Conservation (phyloP, 495 filamentous ascomycete species). For the Neurospora africana region DNA sequence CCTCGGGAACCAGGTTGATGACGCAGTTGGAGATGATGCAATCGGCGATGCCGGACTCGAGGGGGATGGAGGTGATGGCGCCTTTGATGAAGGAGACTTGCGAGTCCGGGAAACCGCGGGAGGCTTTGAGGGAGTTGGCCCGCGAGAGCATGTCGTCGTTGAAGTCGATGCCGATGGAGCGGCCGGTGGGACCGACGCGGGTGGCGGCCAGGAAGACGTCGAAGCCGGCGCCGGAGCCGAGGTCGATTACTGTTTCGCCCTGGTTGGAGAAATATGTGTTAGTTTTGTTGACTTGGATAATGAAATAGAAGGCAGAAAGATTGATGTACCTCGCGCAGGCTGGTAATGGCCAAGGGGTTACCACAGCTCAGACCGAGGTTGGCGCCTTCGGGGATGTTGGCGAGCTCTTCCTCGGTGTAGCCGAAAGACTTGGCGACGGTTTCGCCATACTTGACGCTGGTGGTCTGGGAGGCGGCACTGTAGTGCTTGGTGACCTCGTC, state of each 20-base stretch:
- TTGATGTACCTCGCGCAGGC: slow-evolving; percentile 32
- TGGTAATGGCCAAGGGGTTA: slow-evolving; percentile 49
- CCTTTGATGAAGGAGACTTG: slow-evolving; percentile 45
- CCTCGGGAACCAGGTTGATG: slow-evolving; percentile 51
- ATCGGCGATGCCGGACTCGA: slow-evolving; percentile 36
- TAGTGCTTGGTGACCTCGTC: slow-evolving; percentile 30
- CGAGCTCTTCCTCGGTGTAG: slow-evolving; percentile 45
- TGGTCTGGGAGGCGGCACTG: slow-evolving; percentile 20
- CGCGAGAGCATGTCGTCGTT: slow-evolving; percentile 53
- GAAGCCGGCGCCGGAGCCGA: slow-evolving; percentile 54
- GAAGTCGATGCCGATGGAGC: slow-evolving; percentile 58
- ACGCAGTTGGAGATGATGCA: slow-evolving; percentile 52
- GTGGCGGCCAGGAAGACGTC: slow-evolving; percentile 51
- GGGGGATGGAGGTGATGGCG: slow-evolving; percentile 41
- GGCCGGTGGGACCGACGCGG: slow-evolving; percentile 44
- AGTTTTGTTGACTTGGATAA: neutral
- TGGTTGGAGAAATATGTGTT: slow-evolving; percentile 5
- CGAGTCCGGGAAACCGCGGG: slow-evolving; percentile 8
- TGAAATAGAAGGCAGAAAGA: neutral
- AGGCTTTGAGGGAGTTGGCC: slow-evolving; percentile 36
- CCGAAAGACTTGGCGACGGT: slow-evolving; percentile 50
- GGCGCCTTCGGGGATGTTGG: slow-evolving; percentile 41
- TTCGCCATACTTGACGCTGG: slow-evolving; percentile 22
- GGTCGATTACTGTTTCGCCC: slow-evolving; percentile 56
- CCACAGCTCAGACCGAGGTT: slow-evolving; percentile 61